Evolutionary conservation across 495 filamentous ascomycete species (phyloP).

Genomic region (Aspergillus asperescens): DNA sequence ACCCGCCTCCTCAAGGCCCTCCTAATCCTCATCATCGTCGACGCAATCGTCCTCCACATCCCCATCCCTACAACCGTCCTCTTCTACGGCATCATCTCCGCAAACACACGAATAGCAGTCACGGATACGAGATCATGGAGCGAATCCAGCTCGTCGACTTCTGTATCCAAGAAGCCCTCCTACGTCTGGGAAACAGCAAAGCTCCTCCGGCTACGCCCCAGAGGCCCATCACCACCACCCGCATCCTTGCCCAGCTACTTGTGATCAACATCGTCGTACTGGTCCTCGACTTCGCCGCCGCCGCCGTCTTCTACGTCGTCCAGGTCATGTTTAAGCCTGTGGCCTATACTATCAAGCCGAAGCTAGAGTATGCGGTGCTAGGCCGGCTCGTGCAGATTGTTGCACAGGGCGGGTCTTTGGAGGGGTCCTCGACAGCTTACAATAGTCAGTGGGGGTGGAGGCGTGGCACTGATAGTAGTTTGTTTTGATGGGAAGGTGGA

Average conservation of each 20-base stretch:
- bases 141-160: slow-evolving; percentile 50
- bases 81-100: slow-evolving; percentile 34
- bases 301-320: slow-evolving; percentile 42
- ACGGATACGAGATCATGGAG: slow-evolving; percentile 46
- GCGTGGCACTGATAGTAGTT: too few relatives aligned
- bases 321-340: slow-evolving; percentile 48
- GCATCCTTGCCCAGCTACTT: slow-evolving; percentile 43
- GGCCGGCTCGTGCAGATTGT: slow-evolving; percentile 43
- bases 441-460: too few relatives aligned
- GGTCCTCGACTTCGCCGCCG: slow-evolving; percentile 43
- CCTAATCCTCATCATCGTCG: slow-evolving; percentile 40
- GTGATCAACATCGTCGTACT: slow-evolving; percentile 47
- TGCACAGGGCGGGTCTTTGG: slow-evolving; percentile 5
- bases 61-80: slow-evolving; percentile 41
- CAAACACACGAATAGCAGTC: slow-evolving; percentile 18
- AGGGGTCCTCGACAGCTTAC: neutral
- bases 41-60: slow-evolving; percentile 40
- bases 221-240: slow-evolving; percentile 21
- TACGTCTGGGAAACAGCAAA: slow-evolving; percentile 50
- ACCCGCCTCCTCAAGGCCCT: slow-evolving; percentile 32
- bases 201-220: slow-evolving; percentile 36
- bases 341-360: slow-evolving; percentile 51
- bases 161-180: slow-evolving; percentile 50
- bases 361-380: slow-evolving; percentile 50
- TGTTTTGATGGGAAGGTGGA: too few relatives aligned